phyloP scores from a whole-genome alignment of 768 basidiomycete species.

The Trametes cingulata region DNA sequence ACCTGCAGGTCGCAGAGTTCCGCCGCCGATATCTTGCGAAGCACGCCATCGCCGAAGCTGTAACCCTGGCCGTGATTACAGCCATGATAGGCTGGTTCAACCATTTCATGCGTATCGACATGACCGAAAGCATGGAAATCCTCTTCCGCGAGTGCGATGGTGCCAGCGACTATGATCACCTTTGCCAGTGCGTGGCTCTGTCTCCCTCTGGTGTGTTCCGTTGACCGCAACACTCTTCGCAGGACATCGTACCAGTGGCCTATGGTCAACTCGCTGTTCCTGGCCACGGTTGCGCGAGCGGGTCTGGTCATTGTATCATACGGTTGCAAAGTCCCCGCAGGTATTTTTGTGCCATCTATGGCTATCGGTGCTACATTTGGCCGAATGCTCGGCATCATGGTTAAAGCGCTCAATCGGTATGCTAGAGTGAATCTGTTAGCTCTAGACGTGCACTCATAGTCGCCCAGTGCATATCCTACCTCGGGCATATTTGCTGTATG shows the following conservation, averaged over 20 bases:
- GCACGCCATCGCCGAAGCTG: slow-evolving; percentile 87
- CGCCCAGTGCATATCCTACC: slow-evolving; percentile 73
- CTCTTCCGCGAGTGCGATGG: slow-evolving; percentile 96
- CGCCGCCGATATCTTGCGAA: slow-evolving; percentile 85
- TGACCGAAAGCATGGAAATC: slow-evolving; percentile 95
- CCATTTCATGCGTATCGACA: slow-evolving; percentile 91
- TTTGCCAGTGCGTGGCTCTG: slow-evolving; percentile 82
- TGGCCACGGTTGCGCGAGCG: slow-evolving; percentile 88
- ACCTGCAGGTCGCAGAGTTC: slow-evolving; percentile 92
- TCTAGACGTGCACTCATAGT: background rate
- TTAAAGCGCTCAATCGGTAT: slow-evolving; percentile 88
- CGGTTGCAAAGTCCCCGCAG: slow-evolving; percentile 94
- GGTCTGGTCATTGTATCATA: slow-evolving; percentile 90
- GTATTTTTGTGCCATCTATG: slow-evolving; percentile 99
- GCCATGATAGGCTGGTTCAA: slow-evolving; percentile 94
- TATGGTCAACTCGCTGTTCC: slow-evolving; percentile 88
- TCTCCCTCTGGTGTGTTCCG: background rate
- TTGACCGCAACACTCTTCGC: slow-evolving; percentile 6
- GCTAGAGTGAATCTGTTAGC: slow-evolving; percentile 18
- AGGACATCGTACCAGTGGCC: slow-evolving; percentile 92
- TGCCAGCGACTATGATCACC: slow-evolving; percentile 84
- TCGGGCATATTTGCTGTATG: slow-evolving; percentile 91
- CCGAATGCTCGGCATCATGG: slow-evolving; percentile 94
- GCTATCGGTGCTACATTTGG: slow-evolving; percentile 97
- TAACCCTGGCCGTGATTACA: slow-evolving; percentile 82